These are phyloP conservation scores for Sordariomycetes sp. DNA, from an alignment of 2,329 filamentous ascomycete genomes.

Conservation along the genomic window DNA sequence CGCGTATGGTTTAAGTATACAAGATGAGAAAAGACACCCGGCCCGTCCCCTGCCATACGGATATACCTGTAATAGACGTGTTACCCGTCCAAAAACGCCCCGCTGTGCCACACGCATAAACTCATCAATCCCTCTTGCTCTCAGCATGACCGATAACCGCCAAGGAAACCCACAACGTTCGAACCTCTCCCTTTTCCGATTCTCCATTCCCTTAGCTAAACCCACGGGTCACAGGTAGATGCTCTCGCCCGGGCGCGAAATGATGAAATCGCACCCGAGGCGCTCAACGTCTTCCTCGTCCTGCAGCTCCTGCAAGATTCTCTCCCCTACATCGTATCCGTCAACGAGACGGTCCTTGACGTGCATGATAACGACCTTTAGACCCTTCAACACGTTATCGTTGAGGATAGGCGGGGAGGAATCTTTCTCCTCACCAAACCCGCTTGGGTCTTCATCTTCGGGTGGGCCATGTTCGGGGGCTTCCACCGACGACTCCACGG, in stretches of 20 bases:
- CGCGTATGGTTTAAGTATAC: not conserved
- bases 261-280: slow-evolving; percentile 70
- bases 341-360: slow-evolving; percentile 80
- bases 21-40: slow-evolving; percentile 1
- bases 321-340: slow-evolving; percentile 50
- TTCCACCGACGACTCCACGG: not conserved
- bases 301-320: slow-evolving; percentile 59
- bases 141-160: not conserved
- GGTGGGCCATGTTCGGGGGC: not conserved
- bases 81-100: not conserved
- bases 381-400: slow-evolving; percentile 49
- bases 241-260: slow-evolving; percentile 57
- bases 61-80: slow-evolving; percentile 3
- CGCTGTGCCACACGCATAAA: not conserved
- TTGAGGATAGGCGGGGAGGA: slow-evolving; percentile 7
- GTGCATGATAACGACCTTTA: slow-evolving; percentile 84
- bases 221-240: slow-evolving; percentile 30
- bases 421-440: not conserved
- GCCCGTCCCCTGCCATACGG: not conserved
- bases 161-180: not conserved
- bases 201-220: not conserved
- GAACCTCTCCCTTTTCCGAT: not conserved
- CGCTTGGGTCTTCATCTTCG: not conserved
- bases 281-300: slow-evolving; percentile 53
- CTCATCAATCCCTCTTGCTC: not conserved